Conservation (phyloP, 2,329 filamentous ascomycete species). For the Botrytis porri region DNA sequence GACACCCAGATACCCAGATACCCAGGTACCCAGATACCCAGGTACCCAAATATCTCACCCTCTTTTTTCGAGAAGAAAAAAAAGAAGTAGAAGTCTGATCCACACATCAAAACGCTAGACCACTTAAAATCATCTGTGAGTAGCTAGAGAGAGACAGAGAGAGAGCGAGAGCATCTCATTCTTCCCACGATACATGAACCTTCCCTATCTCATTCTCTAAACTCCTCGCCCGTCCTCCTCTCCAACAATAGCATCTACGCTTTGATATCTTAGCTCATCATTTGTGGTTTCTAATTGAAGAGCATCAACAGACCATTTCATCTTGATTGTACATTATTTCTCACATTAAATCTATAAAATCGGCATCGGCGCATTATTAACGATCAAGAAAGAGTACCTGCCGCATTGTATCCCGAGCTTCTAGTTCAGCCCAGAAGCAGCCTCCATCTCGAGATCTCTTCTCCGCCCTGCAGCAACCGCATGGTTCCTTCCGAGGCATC, state of each 20-base stretch:
- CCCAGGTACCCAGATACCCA: not conserved
- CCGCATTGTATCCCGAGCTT: conserved; percentile 23
- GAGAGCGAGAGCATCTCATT: not conserved
- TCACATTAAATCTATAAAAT: not conserved
- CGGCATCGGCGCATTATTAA: conserved; percentile 8
- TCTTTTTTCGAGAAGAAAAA: not conserved
- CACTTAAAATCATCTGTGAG: not conserved
- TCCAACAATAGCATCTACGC: not conserved
- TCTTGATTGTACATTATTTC: not conserved
- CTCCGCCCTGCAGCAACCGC: conserved; percentile 17
- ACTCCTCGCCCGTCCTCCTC: not conserved
- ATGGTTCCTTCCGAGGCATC: conserved; percentile 28
- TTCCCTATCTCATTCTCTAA: not conserved
- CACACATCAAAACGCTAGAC: not conserved
- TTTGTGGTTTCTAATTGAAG: conserved; percentile 10
- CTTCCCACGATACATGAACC: not conserved
- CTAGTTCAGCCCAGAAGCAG: conserved; percentile 18
- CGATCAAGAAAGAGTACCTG: conserved; percentile 19
- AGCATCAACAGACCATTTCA: conserved; percentile 4
- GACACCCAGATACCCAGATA: not conserved
- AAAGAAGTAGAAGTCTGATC: not conserved
- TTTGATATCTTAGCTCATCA: conserved; percentile 3
- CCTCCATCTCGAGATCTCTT: conserved; percentile 21
- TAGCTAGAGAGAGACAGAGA: not conserved
- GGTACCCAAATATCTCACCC: not conserved